Evolutionary conservation across 2,329 filamentous ascomycete genomes (phyloP).

Genomic region (Alternaria dauci): DNA sequence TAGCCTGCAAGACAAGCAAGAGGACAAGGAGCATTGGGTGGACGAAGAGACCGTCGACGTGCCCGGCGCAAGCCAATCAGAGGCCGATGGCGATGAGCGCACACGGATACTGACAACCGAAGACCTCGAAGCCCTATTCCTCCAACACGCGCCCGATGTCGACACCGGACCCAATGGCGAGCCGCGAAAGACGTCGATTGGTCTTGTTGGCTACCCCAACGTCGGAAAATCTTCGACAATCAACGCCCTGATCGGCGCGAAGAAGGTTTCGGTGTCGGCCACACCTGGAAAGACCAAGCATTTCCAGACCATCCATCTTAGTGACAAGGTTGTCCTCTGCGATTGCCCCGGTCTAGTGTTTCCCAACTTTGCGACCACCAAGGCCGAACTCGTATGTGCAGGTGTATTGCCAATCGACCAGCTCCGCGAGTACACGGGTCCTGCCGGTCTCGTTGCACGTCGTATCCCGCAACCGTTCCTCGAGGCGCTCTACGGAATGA

Average conservation of each 20-base stretch:
- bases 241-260: slow-evolving; percentile 96
- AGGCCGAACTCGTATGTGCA: slow-evolving; percentile 94
- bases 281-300: slow-evolving; percentile 99
- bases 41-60: slow-evolving; percentile 52
- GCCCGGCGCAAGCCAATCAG: slow-evolving; percentile 45
- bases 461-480: slow-evolving; percentile 88
- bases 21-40: slow-evolving; percentile 52
- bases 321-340: slow-evolving; percentile 86
- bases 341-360: slow-evolving; percentile 99
- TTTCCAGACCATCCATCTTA: slow-evolving; percentile 97
- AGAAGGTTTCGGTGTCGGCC: slow-evolving; percentile 97
- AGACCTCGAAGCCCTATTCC: slow-evolving; percentile 88
- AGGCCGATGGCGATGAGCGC: slow-evolving; percentile 54
- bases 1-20: slow-evolving; percentile 54
- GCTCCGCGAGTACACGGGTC: slow-evolving; percentile 89
- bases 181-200: slow-evolving; percentile 80
- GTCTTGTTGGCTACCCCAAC: slow-evolving; percentile 96
- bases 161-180: slow-evolving; percentile 58
- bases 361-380: slow-evolving; percentile 95
- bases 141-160: slow-evolving; percentile 73
- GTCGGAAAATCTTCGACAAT: slow-evolving; percentile 99
- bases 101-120: slow-evolving; percentile 88
- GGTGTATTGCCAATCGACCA: slow-evolving; percentile 97
- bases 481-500: slow-evolving; percentile 93
- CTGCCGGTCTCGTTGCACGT: slow-evolving; percentile 80